Percentiles rank a stretch among this genome's conserved stretches.
These are phyloP conservation scores for Nakaseomyces uthaithaninus DNA, from an alignment of 1,139 yeast genomes.

Conservation along the genomic window DNA sequence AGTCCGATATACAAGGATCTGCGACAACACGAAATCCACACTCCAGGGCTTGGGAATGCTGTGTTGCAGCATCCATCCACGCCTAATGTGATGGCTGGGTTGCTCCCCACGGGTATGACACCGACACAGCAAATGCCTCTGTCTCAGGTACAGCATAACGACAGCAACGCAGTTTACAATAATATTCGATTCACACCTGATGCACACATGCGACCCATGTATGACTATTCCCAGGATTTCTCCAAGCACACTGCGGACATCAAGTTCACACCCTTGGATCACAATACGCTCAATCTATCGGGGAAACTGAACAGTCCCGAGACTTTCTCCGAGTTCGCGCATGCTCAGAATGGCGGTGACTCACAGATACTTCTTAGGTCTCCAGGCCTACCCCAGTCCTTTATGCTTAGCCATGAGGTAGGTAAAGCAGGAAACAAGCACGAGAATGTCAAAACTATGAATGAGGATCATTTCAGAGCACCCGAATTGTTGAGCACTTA, in stretches of 20 bases:
- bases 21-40: constrained; percentile 1
- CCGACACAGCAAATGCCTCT: not conserved
- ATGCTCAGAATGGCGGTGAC: not conserved
- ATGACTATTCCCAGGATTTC: not conserved
- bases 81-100: not conserved
- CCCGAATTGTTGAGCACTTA: constrained; percentile 25
- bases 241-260: not conserved
- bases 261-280: not conserved
- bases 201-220: not conserved
- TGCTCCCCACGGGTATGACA: constrained; percentile 4
- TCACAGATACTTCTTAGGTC: not conserved
- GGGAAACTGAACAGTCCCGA: not conserved
- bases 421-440: constrained; percentile 3
- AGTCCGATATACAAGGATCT: not conserved
- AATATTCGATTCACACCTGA: constrained; percentile 5
- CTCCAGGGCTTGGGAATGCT: constrained; percentile 2
- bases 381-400: not conserved
- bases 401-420: too few relatives aligned
- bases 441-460: not conserved
- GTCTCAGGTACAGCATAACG: not conserved
- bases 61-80: not conserved
- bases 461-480: constrained; percentile 8
- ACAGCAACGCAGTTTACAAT: not conserved
- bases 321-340: too few relatives aligned
- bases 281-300: not conserved